A percentile compares a stretch with the other conserved stretches of the same genome.
Evolutionary conservation across 2,329 filamentous ascomycete species (phyloP).

Genomic region (Cryphonectria carpinicola): DNA sequence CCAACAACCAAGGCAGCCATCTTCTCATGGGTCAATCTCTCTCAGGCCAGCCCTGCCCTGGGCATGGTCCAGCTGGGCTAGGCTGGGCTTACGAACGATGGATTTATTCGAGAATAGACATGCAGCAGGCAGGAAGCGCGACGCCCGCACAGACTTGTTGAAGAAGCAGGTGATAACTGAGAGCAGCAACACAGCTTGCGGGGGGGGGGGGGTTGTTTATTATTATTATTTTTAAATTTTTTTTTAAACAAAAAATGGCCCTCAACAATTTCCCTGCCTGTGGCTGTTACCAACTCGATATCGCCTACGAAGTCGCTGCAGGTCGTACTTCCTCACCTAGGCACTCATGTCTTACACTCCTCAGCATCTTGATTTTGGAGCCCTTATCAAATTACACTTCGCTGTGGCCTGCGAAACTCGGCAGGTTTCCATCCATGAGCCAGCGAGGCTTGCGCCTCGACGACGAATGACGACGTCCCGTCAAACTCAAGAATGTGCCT

Average conservation of each 20-base stretch:
- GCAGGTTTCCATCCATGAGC: not conserved
- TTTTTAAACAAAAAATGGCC: not conserved
- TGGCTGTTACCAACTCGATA: not conserved
- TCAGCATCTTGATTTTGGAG: not conserved
- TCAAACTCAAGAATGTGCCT: not conserved
- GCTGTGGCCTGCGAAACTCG: not conserved
- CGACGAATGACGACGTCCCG: not conserved
- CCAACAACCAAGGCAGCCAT: not conserved
- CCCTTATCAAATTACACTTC: not conserved
- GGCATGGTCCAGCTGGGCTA: not conserved
- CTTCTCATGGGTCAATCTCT: not conserved
- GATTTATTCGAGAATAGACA: not conserved
- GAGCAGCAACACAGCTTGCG: too few relatives aligned
- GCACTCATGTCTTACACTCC: not conserved
- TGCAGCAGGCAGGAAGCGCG: slow-evolving; percentile 5
- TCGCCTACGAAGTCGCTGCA: slow-evolving; percentile 1
- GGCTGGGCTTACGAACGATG: slow-evolving; percentile 1
- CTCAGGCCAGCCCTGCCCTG: not conserved
- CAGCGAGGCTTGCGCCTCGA: not conserved
- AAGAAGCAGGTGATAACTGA: not conserved
- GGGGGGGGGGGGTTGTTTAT: too few relatives aligned
- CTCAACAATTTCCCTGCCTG: not conserved
- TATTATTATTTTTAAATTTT: too few relatives aligned
- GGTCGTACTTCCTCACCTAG: not conserved
- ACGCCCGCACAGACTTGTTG: not conserved